Evolutionary conservation across 768 basidiomycete genomes (phyloP), one percentile per base, ranked within the genome.

Genomic region (Rhodotorula babjevae): DNA sequence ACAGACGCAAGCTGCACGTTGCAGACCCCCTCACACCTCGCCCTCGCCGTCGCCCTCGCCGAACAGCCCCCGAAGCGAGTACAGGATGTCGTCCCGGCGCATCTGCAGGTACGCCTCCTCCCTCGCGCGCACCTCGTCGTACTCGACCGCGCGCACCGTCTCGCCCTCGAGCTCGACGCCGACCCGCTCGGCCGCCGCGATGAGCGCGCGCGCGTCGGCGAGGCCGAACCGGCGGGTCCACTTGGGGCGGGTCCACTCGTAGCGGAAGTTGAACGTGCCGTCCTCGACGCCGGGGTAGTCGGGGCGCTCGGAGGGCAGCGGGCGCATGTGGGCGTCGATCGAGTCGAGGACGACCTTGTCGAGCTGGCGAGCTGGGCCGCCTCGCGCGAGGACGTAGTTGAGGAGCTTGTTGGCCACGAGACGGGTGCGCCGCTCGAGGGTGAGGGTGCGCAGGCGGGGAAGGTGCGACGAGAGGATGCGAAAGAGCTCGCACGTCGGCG

Each of bases 101-200:
- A 42, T 47, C 33, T 25, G 25, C 12, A 66, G 46, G 58, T 66
- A 66, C 44, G 19, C 5, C 65, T 59, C 47, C 49, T 66, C 65
- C 23, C 47, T 6, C 33, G 7, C 19, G 25, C 36, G 33, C 31
- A 66, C 4, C 6, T 40, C 36, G 47, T 59, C 46, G 25, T 52
- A n/a, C 47, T 50, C 57, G 58, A 66, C 15, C 27, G 65, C 65
- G 15, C 50, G 33, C 0, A 29, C 0, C 9, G 59, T 1, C 25
- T 0, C 5, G 16, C 65, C 65, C 7, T 19, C 18, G 36, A 66
- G 8, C 29, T 27, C 19, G n/a, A 66, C 58, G 3, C 58, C 65
- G 46, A 23, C 49, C 36, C 1, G 21, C 4, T 18, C 36, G 7
- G 47, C 65, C 1, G 31, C 33, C 4, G 15, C 3, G 46, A 66